phyloP scores from a whole-genome alignment of 1,284 basidiomycete species.

The Cryptococcus sp. region DNA sequence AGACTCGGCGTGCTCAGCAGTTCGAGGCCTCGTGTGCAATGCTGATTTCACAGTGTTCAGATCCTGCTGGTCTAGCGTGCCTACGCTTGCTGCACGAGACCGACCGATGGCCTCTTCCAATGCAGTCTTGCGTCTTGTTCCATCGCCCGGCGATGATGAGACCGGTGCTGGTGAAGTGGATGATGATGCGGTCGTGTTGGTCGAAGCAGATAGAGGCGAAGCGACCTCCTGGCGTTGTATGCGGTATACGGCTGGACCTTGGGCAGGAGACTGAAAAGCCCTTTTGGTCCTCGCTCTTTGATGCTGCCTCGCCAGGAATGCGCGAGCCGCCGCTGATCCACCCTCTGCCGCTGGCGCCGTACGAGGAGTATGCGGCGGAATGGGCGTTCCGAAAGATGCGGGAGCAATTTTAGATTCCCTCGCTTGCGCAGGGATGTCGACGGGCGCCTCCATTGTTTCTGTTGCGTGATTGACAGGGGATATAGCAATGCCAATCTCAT shows the following conservation, averaged over 20 bases:
- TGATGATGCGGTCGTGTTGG: slow-evolving; percentile 15
- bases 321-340: slow-evolving; percentile 36
- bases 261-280: slow-evolving; percentile 41
- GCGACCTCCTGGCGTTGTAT: background rate
- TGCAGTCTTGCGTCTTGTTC: slow-evolving; percentile 22
- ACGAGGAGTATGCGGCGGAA: slow-evolving; percentile 4
- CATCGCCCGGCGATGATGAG: slow-evolving; percentile 9
- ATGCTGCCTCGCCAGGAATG: slow-evolving; percentile 43
- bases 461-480: slow-evolving; percentile 19
- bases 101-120: slow-evolving; percentile 36
- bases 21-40: background rate
- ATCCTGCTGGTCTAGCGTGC: slow-evolving; percentile 13
- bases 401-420: slow-evolving; percentile 5
- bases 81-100: slow-evolving; percentile 28
- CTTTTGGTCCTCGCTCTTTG: slow-evolving; percentile 36
- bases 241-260: slow-evolving; percentile 16
- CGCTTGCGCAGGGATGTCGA: background rate
- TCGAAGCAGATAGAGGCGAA: slow-evolving; percentile 13
- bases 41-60: background rate
- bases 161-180: slow-evolving; percentile 5
- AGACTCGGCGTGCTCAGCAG: background rate
- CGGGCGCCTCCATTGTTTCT: background rate
- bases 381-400: slow-evolving; percentile 1
- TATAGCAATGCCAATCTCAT: slow-evolving; percentile 40
- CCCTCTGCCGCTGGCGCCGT: slow-evolving; percentile 13